Percentiles rank a stretch among this genome's conserved stretches.
Conservation (phyloP, 208 protist genomes). For the Balamuthia mandrillaris region DNA sequence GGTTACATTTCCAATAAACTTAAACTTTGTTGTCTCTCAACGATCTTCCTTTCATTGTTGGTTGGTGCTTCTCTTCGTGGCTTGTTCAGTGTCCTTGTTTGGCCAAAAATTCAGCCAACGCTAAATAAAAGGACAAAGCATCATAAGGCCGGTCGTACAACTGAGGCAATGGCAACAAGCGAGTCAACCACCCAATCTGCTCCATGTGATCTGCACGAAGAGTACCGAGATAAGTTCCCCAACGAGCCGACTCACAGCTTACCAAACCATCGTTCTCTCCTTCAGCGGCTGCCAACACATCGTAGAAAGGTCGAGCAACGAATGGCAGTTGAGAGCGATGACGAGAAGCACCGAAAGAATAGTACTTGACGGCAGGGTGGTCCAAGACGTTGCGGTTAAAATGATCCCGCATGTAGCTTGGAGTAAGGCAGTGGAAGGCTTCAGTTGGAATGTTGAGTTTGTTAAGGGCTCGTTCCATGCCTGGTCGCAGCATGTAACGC, state of each 20-base stretch:
- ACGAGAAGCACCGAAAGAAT: slow-evolving; percentile 14
- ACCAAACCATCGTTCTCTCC: slow-evolving; percentile 31
- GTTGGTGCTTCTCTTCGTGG: no score
- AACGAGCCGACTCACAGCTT: not conserved
- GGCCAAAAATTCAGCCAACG: slow-evolving; percentile 3
- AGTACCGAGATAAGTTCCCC: slow-evolving; percentile 2
- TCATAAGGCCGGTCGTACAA: slow-evolving; percentile 10
- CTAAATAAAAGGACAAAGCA: not conserved
- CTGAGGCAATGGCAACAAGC: no score
- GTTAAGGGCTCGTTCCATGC: no score
- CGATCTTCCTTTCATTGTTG: no score
- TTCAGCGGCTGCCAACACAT: not conserved
- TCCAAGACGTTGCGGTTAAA: slow-evolving; percentile 29
- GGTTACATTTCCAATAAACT: no score
- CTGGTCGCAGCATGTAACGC: no score
- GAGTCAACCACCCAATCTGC: no score
- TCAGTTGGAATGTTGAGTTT: not conserved
- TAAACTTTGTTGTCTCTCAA: no score
- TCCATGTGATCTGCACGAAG: not conserved
- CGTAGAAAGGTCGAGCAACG: not conserved
- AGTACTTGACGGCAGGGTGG: slow-evolving; percentile 24
- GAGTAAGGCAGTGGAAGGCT: slow-evolving; percentile 3
- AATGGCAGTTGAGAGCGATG: not conserved
- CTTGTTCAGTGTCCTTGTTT: slow-evolving; percentile 10
- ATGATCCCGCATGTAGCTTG: not conserved